These are phyloP conservation scores for Phialocephala sp. DNA, from an alignment of 2,329 filamentous ascomycete species.

Conservation along the genomic window DNA sequence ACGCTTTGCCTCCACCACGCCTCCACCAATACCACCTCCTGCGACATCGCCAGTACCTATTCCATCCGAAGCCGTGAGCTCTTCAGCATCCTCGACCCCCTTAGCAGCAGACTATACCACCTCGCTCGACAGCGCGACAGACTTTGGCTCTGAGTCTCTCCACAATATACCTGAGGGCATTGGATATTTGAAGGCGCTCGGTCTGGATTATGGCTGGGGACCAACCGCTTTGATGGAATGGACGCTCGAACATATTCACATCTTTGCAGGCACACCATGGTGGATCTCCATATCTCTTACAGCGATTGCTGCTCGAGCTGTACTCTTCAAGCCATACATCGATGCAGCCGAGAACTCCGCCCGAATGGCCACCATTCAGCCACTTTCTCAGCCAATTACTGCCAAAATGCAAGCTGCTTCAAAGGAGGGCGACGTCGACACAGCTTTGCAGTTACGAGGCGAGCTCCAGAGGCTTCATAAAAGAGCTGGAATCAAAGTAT, in stretches of 20 bases:
- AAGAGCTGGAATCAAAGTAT: conserved; percentile 58
- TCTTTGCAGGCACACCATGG: conserved; percentile 79
- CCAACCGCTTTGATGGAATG: conserved; percentile 76
- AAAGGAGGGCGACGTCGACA: conserved; percentile 51
- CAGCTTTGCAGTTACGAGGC: conserved; percentile 51
- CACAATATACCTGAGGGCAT: conserved; percentile 61
- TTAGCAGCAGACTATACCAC: conserved; percentile 18
- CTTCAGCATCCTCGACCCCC: conserved; percentile 22
- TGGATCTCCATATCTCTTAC: conserved; percentile 74
- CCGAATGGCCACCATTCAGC: conserved; percentile 65
- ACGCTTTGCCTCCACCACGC: conserved; percentile 40
- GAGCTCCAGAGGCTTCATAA: conserved; percentile 59
- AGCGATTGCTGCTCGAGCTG: conserved; percentile 66
- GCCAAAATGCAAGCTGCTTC: conserved; percentile 54
- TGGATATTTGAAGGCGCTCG: conserved; percentile 82
- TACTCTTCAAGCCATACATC: conserved; percentile 70
- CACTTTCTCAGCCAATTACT: conserved; percentile 60
- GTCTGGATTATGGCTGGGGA: conserved; percentile 87
- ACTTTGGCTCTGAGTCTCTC: conserved; percentile 31
- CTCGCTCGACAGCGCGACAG: conserved; percentile 33
- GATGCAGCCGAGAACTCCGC: conserved; percentile 65
- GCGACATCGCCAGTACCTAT: conserved; percentile 21
- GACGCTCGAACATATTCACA: conserved; percentile 80
- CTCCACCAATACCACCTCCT: conserved; percentile 25
- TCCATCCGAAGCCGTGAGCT: conserved; percentile 18